Evolutionary conservation across 345 rosid genomes (phyloP).

Genomic region (Streptanthus diversifolius): DNA sequence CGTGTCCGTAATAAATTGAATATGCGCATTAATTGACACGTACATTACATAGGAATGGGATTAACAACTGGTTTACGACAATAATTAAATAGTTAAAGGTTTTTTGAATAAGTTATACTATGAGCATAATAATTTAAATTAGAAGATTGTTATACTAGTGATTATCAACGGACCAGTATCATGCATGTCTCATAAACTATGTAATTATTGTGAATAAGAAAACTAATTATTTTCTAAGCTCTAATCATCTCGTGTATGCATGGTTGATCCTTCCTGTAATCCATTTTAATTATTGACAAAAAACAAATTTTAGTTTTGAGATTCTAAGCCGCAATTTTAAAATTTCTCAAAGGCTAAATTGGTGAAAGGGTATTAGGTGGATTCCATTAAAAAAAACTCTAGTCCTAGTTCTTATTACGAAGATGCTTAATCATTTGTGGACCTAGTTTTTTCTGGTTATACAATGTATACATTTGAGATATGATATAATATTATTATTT

Average conservation of each 20-base stretch:
- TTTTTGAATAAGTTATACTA: too few relatives aligned
- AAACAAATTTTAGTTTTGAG: background rate
- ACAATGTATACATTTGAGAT: background rate
- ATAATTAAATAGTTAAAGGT: background rate
- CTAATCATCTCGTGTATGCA: background rate
- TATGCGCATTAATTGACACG: slow-evolving; percentile 20
- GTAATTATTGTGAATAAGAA: background rate
- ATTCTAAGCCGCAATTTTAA: background rate
- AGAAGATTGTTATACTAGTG: background rate
- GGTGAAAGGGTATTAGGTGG: slow-evolving; percentile 6
- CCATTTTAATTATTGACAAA: background rate
- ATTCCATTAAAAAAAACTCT: background rate
- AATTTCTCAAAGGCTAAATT: background rate
- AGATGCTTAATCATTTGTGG: background rate
- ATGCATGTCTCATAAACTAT: background rate
- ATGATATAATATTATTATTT: background rate
- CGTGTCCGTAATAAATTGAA: background rate
- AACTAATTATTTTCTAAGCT: background rate
- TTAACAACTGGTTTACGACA: background rate
- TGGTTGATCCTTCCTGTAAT: slow-evolving; percentile 5
- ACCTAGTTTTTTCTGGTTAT: background rate
- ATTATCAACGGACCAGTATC: background rate
- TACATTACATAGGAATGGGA: background rate
- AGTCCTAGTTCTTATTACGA: background rate
- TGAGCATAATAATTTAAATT: background rate